phyloP scores from a whole-genome alignment of 2,329 filamentous ascomycete genomes.

The Trichoderma guizhouense region DNA sequence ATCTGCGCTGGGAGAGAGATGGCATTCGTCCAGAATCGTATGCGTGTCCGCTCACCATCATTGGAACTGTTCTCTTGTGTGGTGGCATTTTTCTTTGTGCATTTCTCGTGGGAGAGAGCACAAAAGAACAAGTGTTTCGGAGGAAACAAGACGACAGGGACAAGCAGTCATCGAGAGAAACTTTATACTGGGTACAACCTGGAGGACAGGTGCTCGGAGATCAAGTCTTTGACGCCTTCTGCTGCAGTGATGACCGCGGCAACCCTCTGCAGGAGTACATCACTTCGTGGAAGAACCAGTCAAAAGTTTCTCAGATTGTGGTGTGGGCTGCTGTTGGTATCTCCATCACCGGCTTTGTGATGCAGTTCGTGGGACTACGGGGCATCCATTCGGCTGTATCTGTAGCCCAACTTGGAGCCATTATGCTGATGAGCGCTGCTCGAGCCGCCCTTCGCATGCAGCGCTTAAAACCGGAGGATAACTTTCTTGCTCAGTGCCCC shows the following conservation, averaged over 20 bases:
- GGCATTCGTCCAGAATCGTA: neutral
- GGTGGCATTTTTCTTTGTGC: neutral
- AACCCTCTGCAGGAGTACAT: neutral
- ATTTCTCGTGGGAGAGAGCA: neutral
- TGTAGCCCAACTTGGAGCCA: neutral
- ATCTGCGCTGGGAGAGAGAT: neutral
- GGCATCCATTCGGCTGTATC: neutral
- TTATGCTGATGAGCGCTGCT: neutral
- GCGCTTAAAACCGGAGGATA: neutral
- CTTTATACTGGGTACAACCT: neutral
- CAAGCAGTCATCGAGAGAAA: accelerated
- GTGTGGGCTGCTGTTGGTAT: neutral
- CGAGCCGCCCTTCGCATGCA: neutral
- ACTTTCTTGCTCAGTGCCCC: neutral
- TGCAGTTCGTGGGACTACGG: neutral
- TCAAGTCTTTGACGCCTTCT: neutral
- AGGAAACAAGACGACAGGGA: neutral
- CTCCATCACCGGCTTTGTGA: neutral
- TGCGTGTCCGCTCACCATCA: neutral
- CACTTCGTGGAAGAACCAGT: neutral
- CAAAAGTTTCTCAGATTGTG: neutral
- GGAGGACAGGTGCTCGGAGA: neutral
- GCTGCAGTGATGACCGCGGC: neutral
- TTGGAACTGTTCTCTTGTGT: neutral
- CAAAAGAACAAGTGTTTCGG: neutral